phyloP scores from a whole-genome alignment of 306 rosid species.

The Citrullus mucosospermus region DNA sequence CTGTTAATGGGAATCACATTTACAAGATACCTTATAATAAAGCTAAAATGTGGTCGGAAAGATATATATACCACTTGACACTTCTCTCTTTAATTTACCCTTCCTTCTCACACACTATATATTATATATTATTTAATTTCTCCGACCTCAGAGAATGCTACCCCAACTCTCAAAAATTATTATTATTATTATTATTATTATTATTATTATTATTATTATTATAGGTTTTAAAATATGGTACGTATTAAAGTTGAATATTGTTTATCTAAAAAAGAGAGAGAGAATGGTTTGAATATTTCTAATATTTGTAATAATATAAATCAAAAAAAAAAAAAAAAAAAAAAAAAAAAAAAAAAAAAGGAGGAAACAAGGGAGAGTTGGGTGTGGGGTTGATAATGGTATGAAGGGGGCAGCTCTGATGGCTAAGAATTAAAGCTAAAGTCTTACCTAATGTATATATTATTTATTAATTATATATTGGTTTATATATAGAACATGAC shows the following conservation, averaged over 20 bases:
- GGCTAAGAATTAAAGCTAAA: neutral
- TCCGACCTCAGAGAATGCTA: constrained; percentile 24
- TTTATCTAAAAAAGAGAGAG: too few species aligned
- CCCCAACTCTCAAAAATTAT: constrained; percentile 50
- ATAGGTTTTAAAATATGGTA: too few species aligned
- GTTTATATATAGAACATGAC: neutral
- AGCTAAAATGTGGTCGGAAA: too few species aligned
- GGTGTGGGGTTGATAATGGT: neutral
- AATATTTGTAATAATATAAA: too few species aligned
- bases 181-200: neutral
- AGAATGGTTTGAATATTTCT: too few species aligned
- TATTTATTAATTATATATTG: neutral
- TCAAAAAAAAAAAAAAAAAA: too few species aligned
- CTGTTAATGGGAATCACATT: too few species aligned
- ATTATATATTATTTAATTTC: neutral
- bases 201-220: too few species aligned
- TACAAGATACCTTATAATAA: too few species aligned
- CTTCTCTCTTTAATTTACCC: constrained; percentile 9
- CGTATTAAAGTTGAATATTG: too few species aligned
- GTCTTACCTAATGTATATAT: constrained; percentile 8
- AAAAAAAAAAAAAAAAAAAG: too few species aligned
- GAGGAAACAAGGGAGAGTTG: neutral
- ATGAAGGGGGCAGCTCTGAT: neutral
- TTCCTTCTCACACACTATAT: constrained; percentile 39
- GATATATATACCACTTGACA: neutral